Base-by-base conservation (phyloP, 164 flowering plant species). In the Chimonanthus salicifolius region DNA sequence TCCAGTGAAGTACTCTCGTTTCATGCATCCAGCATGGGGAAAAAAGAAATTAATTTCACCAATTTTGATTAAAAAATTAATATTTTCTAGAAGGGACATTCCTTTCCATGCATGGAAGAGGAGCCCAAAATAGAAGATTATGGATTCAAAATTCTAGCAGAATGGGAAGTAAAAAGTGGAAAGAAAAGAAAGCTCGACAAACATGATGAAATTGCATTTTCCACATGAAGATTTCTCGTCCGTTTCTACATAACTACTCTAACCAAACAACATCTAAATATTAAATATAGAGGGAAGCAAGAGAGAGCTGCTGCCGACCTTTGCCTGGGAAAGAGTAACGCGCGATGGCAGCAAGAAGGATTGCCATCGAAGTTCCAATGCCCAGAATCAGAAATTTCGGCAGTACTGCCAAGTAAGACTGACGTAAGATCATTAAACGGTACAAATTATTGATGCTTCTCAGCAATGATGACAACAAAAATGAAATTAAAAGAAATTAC, bases 321-420 rank as follows among this genome's bases (percentile, higher is more conserved):
- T 79, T 87, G 70, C 80, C 77, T n/a, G 88, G 80, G 9, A 87
- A 63, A 3, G 86, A 79, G 71, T 85, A 79, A 73, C 79, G 75
- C 72, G 85, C 84, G 75, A 86, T 9, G 9, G 83, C 84, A 71
- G 89, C 86, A 62, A 88, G 72, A 50, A 85, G 33, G 73, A 83
- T 76, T 50, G 80, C 85, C 67, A 85, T 67, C 11, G 91, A 86
- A 75, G 87, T 74, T 67, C 92, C 91, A 75, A 82, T 21, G 33
- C 87, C 87, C 6, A 73, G 75, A 46, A 84, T 71, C 46, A 81
- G 67, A 81, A 79, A 20, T 4, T 48, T 65, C 21, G 80, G 76
- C 67, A 78, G 75, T 3, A 83, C 91, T 86, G 78, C 78, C 68
- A 71, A 62, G 33, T 48, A 49, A 62, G 33, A 60, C 69, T 3